These are phyloP conservation scores for Amphirosellinia nigrospora DNA, from an alignment of 495 filamentous ascomycete genomes.

Conservation along the genomic window DNA sequence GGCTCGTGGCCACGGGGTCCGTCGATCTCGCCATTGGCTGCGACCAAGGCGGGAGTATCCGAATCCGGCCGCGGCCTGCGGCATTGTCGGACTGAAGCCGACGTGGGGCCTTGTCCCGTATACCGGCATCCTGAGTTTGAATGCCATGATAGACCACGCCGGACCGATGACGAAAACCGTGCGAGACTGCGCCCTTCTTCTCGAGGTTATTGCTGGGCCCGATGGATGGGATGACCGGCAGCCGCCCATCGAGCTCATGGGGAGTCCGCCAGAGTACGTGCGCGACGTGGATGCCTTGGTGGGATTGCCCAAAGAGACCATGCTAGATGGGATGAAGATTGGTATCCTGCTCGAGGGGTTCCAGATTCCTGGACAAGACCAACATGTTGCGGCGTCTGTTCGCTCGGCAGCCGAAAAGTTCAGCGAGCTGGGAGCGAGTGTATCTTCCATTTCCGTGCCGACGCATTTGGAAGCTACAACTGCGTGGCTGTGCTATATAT, in stretches of 20 bases:
- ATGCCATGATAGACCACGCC: constrained; percentile 54
- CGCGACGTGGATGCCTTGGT: constrained; percentile 34
- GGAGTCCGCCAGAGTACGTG: constrained; percentile 41
- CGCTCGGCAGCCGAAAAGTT: constrained; percentile 53
- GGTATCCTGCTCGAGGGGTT: constrained; percentile 60
- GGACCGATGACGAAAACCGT: constrained; percentile 58
- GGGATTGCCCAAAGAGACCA: constrained; percentile 25
- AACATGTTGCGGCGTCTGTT: constrained; percentile 50
- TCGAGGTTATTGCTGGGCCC: constrained; percentile 60
- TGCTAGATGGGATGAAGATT: constrained; percentile 58
- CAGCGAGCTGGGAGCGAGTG: constrained; percentile 55
- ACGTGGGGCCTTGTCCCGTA: constrained; percentile 58
- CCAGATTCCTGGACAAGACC: constrained; percentile 48
- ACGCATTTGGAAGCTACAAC: constrained; percentile 54
- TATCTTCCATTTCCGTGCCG: constrained; percentile 60
- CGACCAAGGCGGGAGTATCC: constrained; percentile 67
- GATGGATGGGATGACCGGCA: constrained; percentile 65
- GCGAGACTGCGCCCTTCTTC: constrained; percentile 55
- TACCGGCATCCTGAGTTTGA: constrained; percentile 53
- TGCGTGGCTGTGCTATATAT: constrained; percentile 53
- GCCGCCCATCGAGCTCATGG: constrained; percentile 49
- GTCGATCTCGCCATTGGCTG: constrained; percentile 64
- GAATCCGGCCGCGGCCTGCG: constrained; percentile 60
- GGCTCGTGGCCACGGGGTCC: constrained; percentile 56
- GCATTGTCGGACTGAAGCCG: constrained; percentile 56